These are phyloP conservation scores for Sporobolomyces phaffii DNA, from an alignment of 768 basidiomycete species.

Conservation along the genomic window DNA sequence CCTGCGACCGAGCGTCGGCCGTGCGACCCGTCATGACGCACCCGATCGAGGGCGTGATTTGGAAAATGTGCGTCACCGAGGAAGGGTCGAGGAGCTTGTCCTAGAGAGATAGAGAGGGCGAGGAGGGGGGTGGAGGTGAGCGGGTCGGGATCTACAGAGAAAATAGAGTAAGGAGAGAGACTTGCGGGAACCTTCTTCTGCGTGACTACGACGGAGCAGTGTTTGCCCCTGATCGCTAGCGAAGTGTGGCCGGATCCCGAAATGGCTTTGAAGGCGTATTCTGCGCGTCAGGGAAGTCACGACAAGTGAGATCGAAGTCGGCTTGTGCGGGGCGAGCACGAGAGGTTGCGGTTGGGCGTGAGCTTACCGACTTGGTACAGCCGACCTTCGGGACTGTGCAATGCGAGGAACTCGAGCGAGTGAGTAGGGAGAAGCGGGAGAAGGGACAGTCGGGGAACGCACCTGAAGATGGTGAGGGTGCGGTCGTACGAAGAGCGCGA, in stretches of 20 bases:
- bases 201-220: conserved; percentile 90
- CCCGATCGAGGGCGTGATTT: conserved; percentile 91
- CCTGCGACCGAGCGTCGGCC: conserved; percentile 92
- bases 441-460: conserved; percentile 84
- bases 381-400: conserved; percentile 58
- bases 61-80: conserved; percentile 90
- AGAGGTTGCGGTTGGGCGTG: not conserved
- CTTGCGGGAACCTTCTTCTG: conserved; percentile 96
- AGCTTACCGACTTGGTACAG: conserved; percentile 94
- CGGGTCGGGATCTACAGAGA: not conserved
- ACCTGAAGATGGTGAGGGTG: conserved; percentile 50
- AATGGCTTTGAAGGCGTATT: conserved; percentile 99
- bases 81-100: conserved; percentile 94
- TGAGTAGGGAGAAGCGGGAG: conserved; percentile 51
- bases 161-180: conserved; percentile 33
- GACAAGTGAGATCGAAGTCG: not conserved
- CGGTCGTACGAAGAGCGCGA: conserved; percentile 40
- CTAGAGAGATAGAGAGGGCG: conserved; percentile 50
- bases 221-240: conserved; percentile 84
- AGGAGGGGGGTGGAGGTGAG: not conserved
- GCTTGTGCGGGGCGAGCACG: not conserved
- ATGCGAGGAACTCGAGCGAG: too few relatives aligned
- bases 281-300: conserved; percentile 48
- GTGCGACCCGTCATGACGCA: conserved; percentile 97
- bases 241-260: conserved; percentile 93